A percentile compares a stretch with the other conserved stretches of the same genome.
Evolutionary conservation across 202 grass and related monocot species (phyloP).

Genomic region (Zoysia matrella): DNA sequence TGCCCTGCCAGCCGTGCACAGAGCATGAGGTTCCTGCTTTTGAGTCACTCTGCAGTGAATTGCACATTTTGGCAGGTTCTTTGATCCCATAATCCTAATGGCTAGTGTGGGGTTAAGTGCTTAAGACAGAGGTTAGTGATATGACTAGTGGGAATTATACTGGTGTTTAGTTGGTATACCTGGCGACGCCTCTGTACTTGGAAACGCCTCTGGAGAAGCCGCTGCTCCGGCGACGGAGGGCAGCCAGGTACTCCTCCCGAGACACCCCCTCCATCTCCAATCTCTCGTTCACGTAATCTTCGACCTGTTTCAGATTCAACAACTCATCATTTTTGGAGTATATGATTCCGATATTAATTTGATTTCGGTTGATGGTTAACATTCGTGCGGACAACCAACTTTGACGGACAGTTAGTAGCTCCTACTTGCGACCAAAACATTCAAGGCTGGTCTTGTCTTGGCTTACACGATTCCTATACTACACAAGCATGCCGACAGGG

Average conservation of each 20-base stretch:
- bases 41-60: slow-evolving; percentile 15
- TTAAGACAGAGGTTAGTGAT: neutral
- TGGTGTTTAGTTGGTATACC: slow-evolving; percentile 40
- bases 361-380: neutral
- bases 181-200: slow-evolving; percentile 97
- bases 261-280: slow-evolving; percentile 77
- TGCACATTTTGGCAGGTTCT: slow-evolving; percentile 15
- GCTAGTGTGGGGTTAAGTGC: neutral
- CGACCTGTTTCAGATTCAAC: slow-evolving; percentile 49
- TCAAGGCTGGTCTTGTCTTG: slow-evolving; percentile 12
- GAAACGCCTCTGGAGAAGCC: slow-evolving; percentile 97
- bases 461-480: neutral
- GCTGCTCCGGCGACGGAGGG: slow-evolving; percentile 87
- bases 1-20: slow-evolving; percentile 29
- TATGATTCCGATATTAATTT: neutral
- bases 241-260: slow-evolving; percentile 79
- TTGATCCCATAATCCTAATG: neutral
- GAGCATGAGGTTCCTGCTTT: slow-evolving; percentile 1
- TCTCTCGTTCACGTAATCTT: slow-evolving; percentile 67
- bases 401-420: slow-evolving; percentile 15
- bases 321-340: neutral
- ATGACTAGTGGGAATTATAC: neutral
- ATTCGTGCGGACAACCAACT: neutral
- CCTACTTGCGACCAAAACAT: slow-evolving; percentile 9
- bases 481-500: slow-evolving; percentile 11